phyloP scores from a whole-genome alignment of 768 basidiomycete species.

The Termitomyces sp. region DNA sequence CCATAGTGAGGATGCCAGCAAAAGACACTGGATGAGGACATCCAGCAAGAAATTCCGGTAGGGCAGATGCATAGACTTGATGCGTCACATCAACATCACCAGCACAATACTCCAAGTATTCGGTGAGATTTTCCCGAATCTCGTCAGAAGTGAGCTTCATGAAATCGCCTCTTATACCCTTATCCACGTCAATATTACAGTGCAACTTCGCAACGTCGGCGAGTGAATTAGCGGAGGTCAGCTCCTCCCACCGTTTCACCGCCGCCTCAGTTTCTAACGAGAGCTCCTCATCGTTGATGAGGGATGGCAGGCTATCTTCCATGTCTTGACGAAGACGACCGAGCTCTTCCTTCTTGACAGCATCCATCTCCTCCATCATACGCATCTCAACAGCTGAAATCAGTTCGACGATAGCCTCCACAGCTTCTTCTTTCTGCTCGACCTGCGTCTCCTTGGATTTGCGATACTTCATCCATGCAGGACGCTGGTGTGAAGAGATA shows the following conservation, averaged over 20 bases:
- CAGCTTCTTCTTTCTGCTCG: constrained; percentile 56
- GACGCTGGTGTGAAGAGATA: constrained; percentile 91
- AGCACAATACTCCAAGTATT: constrained; percentile 83
- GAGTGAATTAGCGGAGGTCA: constrained; percentile 89
- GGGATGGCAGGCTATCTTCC: constrained; percentile 28
- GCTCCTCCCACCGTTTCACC: constrained; percentile 80
- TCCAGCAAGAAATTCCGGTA: constrained; percentile 74
- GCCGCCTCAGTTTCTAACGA: constrained; percentile 28
- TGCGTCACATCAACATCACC: constrained; percentile 83
- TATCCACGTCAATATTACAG: constrained; percentile 75
- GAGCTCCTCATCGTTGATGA: constrained; percentile 14
- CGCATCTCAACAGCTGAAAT: constrained; percentile 40
- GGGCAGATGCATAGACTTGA: constrained; percentile 65
- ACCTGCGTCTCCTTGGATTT: constrained; percentile 58
- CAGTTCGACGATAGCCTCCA: constrained; percentile 45
- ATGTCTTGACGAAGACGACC: constrained; percentile 29
- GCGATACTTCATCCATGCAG: constrained; percentile 84
- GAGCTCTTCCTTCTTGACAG: constrained; percentile 38
- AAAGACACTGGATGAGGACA: constrained; percentile 95
- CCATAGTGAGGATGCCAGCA: constrained; percentile 88
- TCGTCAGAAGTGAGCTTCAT: constrained; percentile 61
- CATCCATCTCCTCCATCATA: constrained; percentile 40
- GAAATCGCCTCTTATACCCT: constrained; percentile 71
- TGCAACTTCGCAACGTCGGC: constrained; percentile 89
- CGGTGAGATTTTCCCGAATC: constrained; percentile 58